phyloP scores from a whole-genome alignment of 1,139 yeast species.

The Sugiyamaella castrensis region DNA sequence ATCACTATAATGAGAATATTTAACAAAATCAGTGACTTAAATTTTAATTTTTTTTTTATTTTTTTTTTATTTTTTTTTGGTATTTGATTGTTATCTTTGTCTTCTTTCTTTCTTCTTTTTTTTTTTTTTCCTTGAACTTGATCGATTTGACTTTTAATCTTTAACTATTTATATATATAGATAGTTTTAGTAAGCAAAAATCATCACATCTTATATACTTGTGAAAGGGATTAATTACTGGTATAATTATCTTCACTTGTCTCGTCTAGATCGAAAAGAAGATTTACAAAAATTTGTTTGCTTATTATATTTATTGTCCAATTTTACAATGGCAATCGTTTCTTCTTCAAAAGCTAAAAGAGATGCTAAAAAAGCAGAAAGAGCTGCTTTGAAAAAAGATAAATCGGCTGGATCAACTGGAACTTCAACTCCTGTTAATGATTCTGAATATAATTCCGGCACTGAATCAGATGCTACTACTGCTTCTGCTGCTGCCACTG shows the following conservation, averaged over 20 bases:
- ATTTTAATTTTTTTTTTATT: neutral
- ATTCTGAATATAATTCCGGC: constrained; percentile 28
- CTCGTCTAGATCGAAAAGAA: neutral
- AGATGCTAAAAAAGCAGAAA: constrained; percentile 64
- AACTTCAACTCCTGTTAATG: constrained; percentile 41
- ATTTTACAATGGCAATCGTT: constrained; percentile 27
- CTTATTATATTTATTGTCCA: neutral
- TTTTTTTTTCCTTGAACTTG: neutral
- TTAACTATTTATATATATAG: neutral
- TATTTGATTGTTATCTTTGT: neutral
- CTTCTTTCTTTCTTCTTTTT: neutral
- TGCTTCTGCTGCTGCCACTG: constrained; percentile 37
- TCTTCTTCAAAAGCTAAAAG: constrained; percentile 97
- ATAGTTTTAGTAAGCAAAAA: neutral
- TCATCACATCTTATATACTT: neutral
- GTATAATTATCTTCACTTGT: neutral
- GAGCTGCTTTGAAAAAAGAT: constrained; percentile 54
- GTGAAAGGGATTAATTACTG: neutral
- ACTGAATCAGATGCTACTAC: constrained; percentile 36
- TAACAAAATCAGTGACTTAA: neutral
- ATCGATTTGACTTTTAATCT: neutral
- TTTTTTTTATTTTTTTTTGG: neutral
- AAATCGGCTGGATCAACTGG: constrained; percentile 47
- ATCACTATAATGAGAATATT: no score
- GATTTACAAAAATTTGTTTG: neutral